Percentiles rank a stretch among this genome's conserved stretches.
Conservation (phyloP, 768 basidiomycete genomes). For the Tulasnella sp. region DNA sequence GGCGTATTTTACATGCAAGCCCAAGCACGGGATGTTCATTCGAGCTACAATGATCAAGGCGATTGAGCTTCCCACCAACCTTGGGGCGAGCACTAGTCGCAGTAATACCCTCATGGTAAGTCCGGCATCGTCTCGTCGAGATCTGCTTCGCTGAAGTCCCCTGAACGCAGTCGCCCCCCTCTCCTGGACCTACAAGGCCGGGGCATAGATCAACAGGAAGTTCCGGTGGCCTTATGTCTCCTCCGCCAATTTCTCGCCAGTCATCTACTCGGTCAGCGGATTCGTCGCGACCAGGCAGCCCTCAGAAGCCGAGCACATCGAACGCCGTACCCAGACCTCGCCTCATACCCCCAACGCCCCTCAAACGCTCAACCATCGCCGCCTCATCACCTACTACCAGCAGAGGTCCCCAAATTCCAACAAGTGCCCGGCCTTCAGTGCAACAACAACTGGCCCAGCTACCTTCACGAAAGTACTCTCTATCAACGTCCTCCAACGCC, state of each 20-base stretch:
- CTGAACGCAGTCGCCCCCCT: background rate
- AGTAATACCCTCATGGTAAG: background rate
- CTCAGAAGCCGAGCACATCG: constrained; percentile 13
- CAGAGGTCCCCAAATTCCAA: background rate
- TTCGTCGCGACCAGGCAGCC: constrained; percentile 52
- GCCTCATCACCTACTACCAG: constrained; percentile 1
- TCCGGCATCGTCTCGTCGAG: background rate
- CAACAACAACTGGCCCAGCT: constrained; percentile 24
- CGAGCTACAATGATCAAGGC: constrained; percentile 71
- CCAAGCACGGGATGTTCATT: constrained; percentile 78
- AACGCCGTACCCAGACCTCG: constrained; percentile 16
- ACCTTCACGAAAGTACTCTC: background rate
- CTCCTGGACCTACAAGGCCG: constrained; percentile 5
- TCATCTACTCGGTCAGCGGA: constrained; percentile 23
- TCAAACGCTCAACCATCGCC: constrained; percentile 36
- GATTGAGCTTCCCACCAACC: constrained; percentile 27
- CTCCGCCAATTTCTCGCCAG: background rate
- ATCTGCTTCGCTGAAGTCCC: background rate
- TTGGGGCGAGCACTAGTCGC: background rate
- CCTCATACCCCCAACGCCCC: constrained; percentile 46
- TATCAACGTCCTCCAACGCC: background rate
- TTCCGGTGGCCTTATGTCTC: constrained; percentile 7
- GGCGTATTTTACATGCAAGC: constrained; percentile 70
- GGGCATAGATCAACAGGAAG: constrained; percentile 4
- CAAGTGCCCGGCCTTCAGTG: constrained; percentile 29